Percentiles rank a stretch among this genome's conserved stretches.
Evolutionary conservation across 192 early-diverging fungal species (phyloP).

Genomic region (Podila epicladia): DNA sequence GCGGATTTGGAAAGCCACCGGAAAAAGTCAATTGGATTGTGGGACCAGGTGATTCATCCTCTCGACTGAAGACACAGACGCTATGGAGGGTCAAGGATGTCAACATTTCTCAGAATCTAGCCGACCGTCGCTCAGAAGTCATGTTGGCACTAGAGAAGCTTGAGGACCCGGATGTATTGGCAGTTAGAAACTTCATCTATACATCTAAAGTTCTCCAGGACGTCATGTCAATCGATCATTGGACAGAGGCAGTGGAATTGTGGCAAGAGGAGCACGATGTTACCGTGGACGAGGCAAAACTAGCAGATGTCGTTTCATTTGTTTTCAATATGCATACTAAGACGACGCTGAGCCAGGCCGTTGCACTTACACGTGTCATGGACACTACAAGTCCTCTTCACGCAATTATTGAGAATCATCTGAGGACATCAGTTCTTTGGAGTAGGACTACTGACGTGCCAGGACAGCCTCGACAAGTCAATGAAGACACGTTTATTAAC

Average conservation of each 20-base stretch:
- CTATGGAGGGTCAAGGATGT: slow-evolving; percentile 6
- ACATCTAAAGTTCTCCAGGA: slow-evolving; percentile 13
- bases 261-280: neutral
- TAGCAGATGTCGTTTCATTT: too few relatives aligned
- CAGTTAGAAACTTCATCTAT: slow-evolving; percentile 19
- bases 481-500: slow-evolving; percentile 25
- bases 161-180: slow-evolving; percentile 12
- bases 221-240: slow-evolving; percentile 9
- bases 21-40: slow-evolving; percentile 1
- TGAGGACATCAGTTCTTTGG: slow-evolving; percentile 23
- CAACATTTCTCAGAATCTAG: slow-evolving; percentile 15
- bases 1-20: slow-evolving; percentile 7
- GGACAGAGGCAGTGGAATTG: slow-evolving; percentile 1
- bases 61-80: slow-evolving; percentile 1
- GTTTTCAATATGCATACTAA: too few relatives aligned
- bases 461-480: slow-evolving; percentile 13
- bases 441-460: slow-evolving; percentile 17
- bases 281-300: too few relatives aligned
- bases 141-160: slow-evolving; percentile 13
- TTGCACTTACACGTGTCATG: slow-evolving; percentile 8
- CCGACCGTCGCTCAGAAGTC: slow-evolving; percentile 1
- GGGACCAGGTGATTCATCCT: slow-evolving; percentile 14
- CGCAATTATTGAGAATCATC: slow-evolving; percentile 9
- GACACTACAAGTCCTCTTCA: slow-evolving; percentile 3
- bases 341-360: too few relatives aligned